Evolutionary conservation across 495 filamentous ascomycete species (phyloP).

Genomic region (Penicillium cataractarum): DNA sequence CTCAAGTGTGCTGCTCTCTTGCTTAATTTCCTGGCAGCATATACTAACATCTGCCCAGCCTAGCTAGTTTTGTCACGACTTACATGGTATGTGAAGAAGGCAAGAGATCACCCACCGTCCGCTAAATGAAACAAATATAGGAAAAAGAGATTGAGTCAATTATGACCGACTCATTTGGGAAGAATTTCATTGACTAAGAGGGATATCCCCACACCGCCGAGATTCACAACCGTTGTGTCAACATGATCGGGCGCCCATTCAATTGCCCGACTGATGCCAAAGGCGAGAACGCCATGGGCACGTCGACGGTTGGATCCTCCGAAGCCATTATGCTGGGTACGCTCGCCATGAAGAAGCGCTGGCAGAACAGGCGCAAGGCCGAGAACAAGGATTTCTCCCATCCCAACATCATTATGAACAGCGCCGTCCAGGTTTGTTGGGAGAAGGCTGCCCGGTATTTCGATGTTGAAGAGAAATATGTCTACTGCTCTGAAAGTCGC

Average conservation of each 20-base stretch:
- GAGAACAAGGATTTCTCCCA: constrained; percentile 72
- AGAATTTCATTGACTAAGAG: constrained; percentile 95
- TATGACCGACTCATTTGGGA: constrained; percentile 84
- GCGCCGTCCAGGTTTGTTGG: constrained; percentile 94
- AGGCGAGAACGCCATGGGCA: constrained; percentile 69
- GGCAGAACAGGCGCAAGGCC: constrained; percentile 81
- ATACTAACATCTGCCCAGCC: no score
- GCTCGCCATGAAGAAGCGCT: constrained; percentile 93
- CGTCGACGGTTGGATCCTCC: constrained; percentile 81
- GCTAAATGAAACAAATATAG: constrained; percentile 34
- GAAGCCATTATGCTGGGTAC: constrained; percentile 91
- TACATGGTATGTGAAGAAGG: constrained; percentile 34
- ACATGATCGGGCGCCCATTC: constrained; percentile 88
- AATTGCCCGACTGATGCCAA: constrained; percentile 62
- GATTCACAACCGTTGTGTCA: constrained; percentile 90
- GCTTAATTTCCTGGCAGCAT: constrained; percentile 50
- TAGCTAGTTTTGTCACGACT: constrained; percentile 35
- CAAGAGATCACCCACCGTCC: background rate
- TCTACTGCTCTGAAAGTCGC: constrained; percentile 78
- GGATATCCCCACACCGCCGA: constrained; percentile 88
- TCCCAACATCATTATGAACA: constrained; percentile 91
- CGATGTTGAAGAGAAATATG: constrained; percentile 86
- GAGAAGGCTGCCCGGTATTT: constrained; percentile 96
- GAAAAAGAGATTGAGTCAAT: constrained; percentile 90
- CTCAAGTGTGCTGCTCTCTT: constrained; percentile 72